These are phyloP conservation scores for Peterozyma toletana DNA, from an alignment of 805 yeast species.

Conservation along the genomic window DNA sequence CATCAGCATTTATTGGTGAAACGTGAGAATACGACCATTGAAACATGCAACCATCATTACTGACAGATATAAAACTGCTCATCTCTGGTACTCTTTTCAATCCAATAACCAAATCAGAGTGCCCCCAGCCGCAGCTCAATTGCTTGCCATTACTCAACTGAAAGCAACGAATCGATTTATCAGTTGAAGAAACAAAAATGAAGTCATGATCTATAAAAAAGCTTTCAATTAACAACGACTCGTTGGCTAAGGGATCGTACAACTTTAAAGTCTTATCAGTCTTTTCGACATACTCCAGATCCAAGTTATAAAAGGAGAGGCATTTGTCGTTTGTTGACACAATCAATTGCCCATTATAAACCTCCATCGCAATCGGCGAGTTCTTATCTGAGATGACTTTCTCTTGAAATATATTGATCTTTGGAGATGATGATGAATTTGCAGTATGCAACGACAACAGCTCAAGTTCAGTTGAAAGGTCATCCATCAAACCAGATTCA, in stretches of 20 bases:
- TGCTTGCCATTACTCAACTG: constrained; percentile 37
- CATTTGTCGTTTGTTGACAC: constrained; percentile 47
- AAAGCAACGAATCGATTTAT: constrained; percentile 49
- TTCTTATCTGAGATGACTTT: constrained; percentile 43
- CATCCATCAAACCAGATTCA: constrained; percentile 11
- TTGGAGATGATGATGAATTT: constrained; percentile 2
- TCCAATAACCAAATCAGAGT: constrained; percentile 43
- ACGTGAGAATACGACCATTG: constrained; percentile 27
- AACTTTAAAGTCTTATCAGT: constrained; percentile 31
- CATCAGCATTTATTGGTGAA: constrained; percentile 1
- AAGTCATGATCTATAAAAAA: constrained; percentile 24
- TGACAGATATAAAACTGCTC: constrained; percentile 31
- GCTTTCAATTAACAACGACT: constrained; percentile 37
- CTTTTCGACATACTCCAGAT: constrained; percentile 20
- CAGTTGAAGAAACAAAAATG: constrained; percentile 40
- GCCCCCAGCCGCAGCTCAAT: constrained; percentile 52
- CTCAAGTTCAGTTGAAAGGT: not conserved
- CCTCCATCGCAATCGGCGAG: constrained; percentile 38
- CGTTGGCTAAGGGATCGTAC: constrained; percentile 29
- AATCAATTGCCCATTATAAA: constrained; percentile 31
- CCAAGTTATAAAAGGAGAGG: constrained; percentile 30
- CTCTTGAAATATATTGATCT: constrained; percentile 23
- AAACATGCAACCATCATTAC: constrained; percentile 50
- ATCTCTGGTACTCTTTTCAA: constrained; percentile 19
- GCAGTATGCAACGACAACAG: not conserved